These are phyloP conservation scores for Chenopodium album DNA, from an alignment of 148 eudicot species.

Conservation along the genomic window DNA sequence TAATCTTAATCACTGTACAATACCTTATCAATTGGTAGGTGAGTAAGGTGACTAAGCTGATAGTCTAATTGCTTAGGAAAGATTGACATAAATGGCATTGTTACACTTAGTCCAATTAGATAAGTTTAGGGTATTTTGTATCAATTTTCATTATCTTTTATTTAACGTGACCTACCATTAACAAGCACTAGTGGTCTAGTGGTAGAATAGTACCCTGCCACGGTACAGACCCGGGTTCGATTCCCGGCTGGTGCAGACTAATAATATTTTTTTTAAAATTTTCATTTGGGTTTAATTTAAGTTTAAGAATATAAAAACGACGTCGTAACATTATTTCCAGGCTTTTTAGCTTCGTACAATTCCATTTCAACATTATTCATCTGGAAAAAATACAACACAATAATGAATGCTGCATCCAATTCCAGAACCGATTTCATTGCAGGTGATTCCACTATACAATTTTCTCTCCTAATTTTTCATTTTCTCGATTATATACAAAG, in stretches of 20 bases:
- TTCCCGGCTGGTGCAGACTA: constrained; percentile 37
- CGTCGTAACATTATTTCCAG: no score
- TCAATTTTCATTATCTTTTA: no score
- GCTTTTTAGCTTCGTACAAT: no score
- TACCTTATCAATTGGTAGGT: no score
- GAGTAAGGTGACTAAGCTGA: no score
- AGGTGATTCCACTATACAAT: constrained; percentile 22
- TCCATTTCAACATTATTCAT: background rate
- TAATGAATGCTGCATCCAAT: constrained; percentile 45
- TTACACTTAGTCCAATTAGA: no score
- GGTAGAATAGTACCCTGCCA: constrained; percentile 55
- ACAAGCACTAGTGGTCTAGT: constrained; percentile 44
- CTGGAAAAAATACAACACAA: background rate
- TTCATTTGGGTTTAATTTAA: no score
- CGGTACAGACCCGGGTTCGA: constrained; percentile 55
- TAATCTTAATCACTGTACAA: no score
- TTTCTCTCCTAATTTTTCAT: background rate
- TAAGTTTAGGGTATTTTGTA: no score
- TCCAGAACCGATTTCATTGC: constrained; percentile 16
- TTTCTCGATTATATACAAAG: background rate
- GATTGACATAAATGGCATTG: no score
- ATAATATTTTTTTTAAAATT: background rate
- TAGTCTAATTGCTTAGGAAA: no score
- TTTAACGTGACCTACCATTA: fast-evolving
- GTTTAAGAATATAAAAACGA: no score